These are phyloP conservation scores for Rutstroemia sp. DNA, from an alignment of 2,329 filamentous ascomycete species.

Conservation along the genomic window DNA sequence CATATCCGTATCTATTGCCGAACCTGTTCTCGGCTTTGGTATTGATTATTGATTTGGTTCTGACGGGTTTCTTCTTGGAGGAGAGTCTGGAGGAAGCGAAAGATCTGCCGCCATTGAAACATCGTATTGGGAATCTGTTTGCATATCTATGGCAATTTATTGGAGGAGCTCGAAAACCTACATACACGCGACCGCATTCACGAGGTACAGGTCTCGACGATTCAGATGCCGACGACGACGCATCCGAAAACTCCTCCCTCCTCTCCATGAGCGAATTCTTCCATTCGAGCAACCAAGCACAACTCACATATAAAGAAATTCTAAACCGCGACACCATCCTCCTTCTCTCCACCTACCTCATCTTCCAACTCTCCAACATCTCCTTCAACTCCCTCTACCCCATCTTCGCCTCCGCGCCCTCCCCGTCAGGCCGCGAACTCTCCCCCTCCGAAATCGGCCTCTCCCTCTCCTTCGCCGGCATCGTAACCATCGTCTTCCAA, in stretches of 20 bases:
- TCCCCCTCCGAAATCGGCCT: conserved; percentile 76
- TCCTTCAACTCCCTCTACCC: conserved; percentile 94
- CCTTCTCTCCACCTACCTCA: conserved; percentile 76
- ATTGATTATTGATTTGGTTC: conserved; percentile 62
- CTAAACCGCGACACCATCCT: conserved; percentile 76
- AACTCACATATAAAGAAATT: conserved; percentile 50
- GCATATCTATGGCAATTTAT: conserved; percentile 65
- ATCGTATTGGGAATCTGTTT: conserved; percentile 52
- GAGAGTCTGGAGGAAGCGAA: conserved; percentile 71
- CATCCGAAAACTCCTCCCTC: conserved; percentile 27
- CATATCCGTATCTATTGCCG: conserved; percentile 77
- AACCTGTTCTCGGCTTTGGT: conserved; percentile 73
- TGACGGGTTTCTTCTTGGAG: conserved; percentile 75
- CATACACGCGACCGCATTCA: conserved; percentile 42
- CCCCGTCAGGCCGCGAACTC: conserved; percentile 70
- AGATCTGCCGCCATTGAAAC: conserved; percentile 51
- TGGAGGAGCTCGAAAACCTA: conserved; percentile 46
- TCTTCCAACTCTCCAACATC: conserved; percentile 91
- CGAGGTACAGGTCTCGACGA: conserved; percentile 29
- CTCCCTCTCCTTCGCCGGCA: conserved; percentile 74
- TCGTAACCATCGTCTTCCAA: conserved; percentile 85
- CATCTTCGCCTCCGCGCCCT: conserved; percentile 72
- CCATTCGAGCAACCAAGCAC: conserved; percentile 33
- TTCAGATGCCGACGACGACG: conserved; percentile 36
- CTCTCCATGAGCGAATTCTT: conserved; percentile 32